Evolutionary conservation across 345 rosid species (phyloP).

Genomic region (Atalantia buxifolia): DNA sequence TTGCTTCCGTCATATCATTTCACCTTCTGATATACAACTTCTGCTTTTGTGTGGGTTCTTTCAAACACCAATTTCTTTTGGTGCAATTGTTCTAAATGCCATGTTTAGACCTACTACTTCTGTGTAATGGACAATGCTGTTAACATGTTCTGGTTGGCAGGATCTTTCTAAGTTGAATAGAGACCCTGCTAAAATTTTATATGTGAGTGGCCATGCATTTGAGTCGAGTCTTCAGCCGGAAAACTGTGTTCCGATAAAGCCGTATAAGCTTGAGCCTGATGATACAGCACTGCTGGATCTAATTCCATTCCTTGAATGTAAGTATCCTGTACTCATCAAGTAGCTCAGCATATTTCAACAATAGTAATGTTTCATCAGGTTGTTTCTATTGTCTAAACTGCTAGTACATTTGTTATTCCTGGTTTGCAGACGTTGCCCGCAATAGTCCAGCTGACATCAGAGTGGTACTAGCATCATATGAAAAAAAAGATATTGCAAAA

Average conservation of each 20-base stretch:
- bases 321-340: conserved; percentile 14
- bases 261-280: conserved; percentile 71
- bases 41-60: not conserved
- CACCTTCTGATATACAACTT: not conserved
- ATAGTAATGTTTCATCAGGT: not conserved
- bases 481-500: conserved; percentile 68
- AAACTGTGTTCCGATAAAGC: conserved; percentile 72
- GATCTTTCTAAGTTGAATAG: conserved; percentile 97
- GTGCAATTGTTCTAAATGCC: not conserved
- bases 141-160: conserved; percentile 38
- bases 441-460: conserved; percentile 82
- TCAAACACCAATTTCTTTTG: not conserved
- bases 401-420: not conserved
- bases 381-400: not conserved
- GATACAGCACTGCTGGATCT: conserved; percentile 93
- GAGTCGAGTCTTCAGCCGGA: conserved; percentile 91
- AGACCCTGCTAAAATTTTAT: conserved; percentile 73
- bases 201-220: conserved; percentile 78
- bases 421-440: conserved; percentile 74
- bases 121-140: conserved; percentile 6
- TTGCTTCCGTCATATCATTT: not conserved
- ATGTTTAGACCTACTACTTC: not conserved
- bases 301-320: conserved; percentile 97
- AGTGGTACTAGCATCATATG: conserved; percentile 63
- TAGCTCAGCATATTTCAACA: not conserved